Percentiles rank a stretch among this genome's conserved stretches.
These are phyloP conservation scores for Corynascus novoguineensis DNA, from an alignment of 495 filamentous ascomycete species.

Conservation along the genomic window DNA sequence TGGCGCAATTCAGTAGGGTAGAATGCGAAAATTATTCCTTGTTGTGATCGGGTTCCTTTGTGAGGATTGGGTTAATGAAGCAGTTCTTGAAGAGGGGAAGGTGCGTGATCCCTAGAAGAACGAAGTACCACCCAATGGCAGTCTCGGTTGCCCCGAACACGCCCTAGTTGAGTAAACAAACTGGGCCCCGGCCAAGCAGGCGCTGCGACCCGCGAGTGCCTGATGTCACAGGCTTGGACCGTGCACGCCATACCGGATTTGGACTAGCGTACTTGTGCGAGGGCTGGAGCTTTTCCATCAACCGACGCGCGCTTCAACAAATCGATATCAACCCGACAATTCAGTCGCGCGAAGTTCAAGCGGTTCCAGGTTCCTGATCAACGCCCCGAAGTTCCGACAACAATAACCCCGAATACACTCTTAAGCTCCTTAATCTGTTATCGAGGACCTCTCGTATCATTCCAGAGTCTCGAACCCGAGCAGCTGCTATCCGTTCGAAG, in stretches of 20 bases:
- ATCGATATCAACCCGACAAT: background rate
- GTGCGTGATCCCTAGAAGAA: background rate
- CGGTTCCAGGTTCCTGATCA: too few species aligned
- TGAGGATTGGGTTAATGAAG: background rate
- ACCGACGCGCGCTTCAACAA: background rate
- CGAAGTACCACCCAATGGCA: background rate
- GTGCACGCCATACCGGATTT: background rate
- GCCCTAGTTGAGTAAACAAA: constrained; percentile 28
- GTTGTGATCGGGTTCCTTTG: background rate
- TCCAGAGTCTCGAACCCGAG: background rate
- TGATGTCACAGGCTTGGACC: constrained; percentile 9
- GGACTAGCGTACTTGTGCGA: background rate
- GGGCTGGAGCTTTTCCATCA: background rate
- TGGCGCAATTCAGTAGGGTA: background rate
- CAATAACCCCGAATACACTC: background rate
- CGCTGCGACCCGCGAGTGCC: too few species aligned
- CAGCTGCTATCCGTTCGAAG: too few species aligned
- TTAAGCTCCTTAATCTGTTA: background rate
- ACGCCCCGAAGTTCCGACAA: background rate
- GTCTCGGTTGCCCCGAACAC: constrained; percentile 26
- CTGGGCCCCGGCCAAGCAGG: too few species aligned
- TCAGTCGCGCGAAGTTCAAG: background rate
- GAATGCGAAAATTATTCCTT: constrained; percentile 1
- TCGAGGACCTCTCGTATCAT: background rate
- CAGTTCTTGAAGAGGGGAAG: constrained; percentile 3